phyloP scores from a whole-genome alignment of 2,329 filamentous ascomycete genomes.

The Zelopaecilomyces penicillatus region DNA sequence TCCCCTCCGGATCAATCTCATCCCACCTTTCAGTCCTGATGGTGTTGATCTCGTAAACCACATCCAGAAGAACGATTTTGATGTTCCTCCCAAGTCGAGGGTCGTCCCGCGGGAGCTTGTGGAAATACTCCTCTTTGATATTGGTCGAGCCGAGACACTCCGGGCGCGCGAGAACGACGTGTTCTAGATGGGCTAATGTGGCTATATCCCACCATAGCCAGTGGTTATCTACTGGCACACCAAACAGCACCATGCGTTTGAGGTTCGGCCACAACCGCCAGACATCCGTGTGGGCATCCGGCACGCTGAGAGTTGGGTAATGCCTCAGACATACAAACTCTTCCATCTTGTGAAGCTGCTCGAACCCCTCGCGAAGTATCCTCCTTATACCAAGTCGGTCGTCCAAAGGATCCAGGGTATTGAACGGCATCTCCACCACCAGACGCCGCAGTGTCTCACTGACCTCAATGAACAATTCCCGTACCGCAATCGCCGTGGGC shows the following conservation, averaged over 20 bases:
- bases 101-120: conserved; percentile 21
- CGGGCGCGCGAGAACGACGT: conserved; percentile 34
- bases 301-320: conserved; percentile 32
- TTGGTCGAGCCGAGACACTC: conserved; percentile 23
- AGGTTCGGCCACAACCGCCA: conserved; percentile 38
- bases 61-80: conserved; percentile 25
- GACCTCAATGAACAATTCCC: conserved; percentile 34
- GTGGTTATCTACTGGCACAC: conserved; percentile 27
- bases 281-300: conserved; percentile 25
- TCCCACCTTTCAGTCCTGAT: conserved; percentile 22
- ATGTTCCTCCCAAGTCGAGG: conserved; percentile 18
- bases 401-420: conserved; percentile 32
- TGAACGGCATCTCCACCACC: conserved; percentile 40
- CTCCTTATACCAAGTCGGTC: conserved; percentile 32
- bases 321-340: conserved; percentile 41
- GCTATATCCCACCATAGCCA: conserved; percentile 32
- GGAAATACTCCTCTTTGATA: conserved; percentile 34
- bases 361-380: conserved; percentile 37
- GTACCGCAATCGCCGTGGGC: conserved; percentile 30
- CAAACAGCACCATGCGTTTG: conserved; percentile 34
- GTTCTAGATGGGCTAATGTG: conserved; percentile 27
- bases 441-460: conserved; percentile 33
- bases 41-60: conserved; percentile 14
- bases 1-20: conserved; percentile 26
- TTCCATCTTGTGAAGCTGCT: conserved; percentile 33